phyloP scores from a whole-genome alignment of 495 filamentous ascomycete genomes.

The Pseudotulostoma volvatum region DNA sequence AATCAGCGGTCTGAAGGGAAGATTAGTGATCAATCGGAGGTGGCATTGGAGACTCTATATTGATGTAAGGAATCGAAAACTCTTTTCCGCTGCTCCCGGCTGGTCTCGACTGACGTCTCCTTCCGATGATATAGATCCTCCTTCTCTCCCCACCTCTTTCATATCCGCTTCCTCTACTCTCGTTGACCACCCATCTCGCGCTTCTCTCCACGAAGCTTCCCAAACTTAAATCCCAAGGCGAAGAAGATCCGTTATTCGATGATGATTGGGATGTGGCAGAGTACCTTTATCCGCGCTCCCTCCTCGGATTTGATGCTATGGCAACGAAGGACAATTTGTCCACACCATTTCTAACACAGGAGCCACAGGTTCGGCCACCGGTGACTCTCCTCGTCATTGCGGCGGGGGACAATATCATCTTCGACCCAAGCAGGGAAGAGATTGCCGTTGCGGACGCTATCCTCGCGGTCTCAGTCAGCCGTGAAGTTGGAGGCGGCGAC shows the following conservation, averaged over 20 bases:
- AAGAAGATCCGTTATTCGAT: slow-evolving; percentile 95
- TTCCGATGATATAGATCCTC: no score
- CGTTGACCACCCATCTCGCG: slow-evolving; percentile 88
- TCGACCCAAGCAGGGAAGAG: slow-evolving; percentile 82
- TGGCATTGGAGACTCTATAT: slow-evolving; percentile 96
- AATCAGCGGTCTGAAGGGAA: slow-evolving; percentile 47
- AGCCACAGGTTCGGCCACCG: slow-evolving; percentile 41
- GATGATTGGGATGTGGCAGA: slow-evolving; percentile 86
- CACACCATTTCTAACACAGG: slow-evolving; percentile 1
- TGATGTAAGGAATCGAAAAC: slow-evolving; percentile 46
- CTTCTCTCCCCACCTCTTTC: slow-evolving; percentile 82
- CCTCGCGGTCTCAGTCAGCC: slow-evolving; percentile 57
- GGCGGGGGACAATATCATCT: slow-evolving; percentile 76
- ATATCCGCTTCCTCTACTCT: slow-evolving; percentile 83
- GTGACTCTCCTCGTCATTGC: slow-evolving; percentile 79
- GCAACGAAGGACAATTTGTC: background rate
- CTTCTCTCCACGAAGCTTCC: slow-evolving; percentile 78
- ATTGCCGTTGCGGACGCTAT: slow-evolving; percentile 81
- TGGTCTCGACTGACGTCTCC: no score
- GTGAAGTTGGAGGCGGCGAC: slow-evolving; percentile 8
- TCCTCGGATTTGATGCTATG: background rate
- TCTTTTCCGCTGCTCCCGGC: no score
- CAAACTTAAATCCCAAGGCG: slow-evolving; percentile 60
- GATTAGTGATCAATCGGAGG: slow-evolving; percentile 65
- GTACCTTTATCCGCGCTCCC: slow-evolving; percentile 51